Percentiles rank a stretch among this genome's conserved stretches.
phyloP scores from a whole-genome alignment of 2,329 filamentous ascomycete species.

The Beauveria brongniartii region DNA sequence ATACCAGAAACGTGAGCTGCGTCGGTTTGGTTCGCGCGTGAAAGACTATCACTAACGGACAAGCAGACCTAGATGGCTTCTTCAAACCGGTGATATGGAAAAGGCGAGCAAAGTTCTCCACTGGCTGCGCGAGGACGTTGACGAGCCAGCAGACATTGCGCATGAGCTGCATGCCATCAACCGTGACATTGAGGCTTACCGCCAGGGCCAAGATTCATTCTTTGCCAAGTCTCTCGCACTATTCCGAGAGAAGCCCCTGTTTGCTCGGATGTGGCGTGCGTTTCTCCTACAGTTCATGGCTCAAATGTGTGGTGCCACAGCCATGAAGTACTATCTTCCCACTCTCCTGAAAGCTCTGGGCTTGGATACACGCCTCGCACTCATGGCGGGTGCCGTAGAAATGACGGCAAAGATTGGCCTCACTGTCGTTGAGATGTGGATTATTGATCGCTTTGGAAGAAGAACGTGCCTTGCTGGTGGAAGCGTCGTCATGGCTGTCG shows the following conservation, averaged over 20 bases:
- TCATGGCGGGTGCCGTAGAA: slow-evolving; percentile 48
- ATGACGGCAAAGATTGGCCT: slow-evolving; percentile 50
- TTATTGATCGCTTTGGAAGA: slow-evolving; percentile 46
- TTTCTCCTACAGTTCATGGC: slow-evolving; percentile 51
- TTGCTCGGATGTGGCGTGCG: slow-evolving; percentile 47
- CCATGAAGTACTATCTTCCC: slow-evolving; percentile 54
- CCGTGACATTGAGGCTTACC: slow-evolving; percentile 32
- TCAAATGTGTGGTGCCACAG: slow-evolving; percentile 51
- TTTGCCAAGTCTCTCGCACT: slow-evolving; percentile 28
- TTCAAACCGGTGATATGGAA: slow-evolving; percentile 39
- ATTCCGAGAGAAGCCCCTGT: slow-evolving; percentile 39
- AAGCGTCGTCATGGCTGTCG: slow-evolving; percentile 42
- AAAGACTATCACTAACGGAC: background rate
- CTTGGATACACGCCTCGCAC: slow-evolving; percentile 35
- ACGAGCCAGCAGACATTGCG: slow-evolving; percentile 27
- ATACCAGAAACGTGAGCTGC: slow-evolving; percentile 43
- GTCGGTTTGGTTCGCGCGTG: background rate
- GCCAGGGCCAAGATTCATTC: slow-evolving; percentile 17
- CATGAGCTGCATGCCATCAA: slow-evolving; percentile 39
- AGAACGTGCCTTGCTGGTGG: slow-evolving; percentile 40
- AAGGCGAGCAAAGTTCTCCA: slow-evolving; percentile 35
- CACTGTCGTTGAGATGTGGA: slow-evolving; percentile 46
- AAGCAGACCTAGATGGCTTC: slow-evolving; percentile 44
- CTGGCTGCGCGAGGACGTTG: slow-evolving; percentile 41
- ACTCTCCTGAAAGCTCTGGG: slow-evolving; percentile 44